A percentile compares a stretch with the other conserved stretches of the same genome.
Conservation (phyloP, 1,139 yeast species). For the Hanseniaspora gamundiae region DNA sequence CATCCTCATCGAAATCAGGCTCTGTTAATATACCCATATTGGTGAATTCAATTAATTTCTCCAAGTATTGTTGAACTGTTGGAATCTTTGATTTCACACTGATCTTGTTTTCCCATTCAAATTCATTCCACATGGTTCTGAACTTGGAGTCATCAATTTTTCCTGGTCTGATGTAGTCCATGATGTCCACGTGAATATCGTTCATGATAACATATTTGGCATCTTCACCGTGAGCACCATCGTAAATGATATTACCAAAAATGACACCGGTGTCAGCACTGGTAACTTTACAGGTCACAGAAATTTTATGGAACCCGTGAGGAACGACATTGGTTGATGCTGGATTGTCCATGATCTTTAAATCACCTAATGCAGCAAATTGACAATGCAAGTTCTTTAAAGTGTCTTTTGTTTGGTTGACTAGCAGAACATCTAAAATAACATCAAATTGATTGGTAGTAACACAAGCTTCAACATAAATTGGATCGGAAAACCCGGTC, state of each 20-base stretch:
- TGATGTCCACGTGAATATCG: constrained; percentile 90
- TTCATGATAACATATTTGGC: constrained; percentile 82
- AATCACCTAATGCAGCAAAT: constrained; percentile 91
- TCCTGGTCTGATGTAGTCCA: constrained; percentile 96
- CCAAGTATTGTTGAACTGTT: constrained; percentile 68
- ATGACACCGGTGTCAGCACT: constrained; percentile 97
- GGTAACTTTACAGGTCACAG: constrained; percentile 84
- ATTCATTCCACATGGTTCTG: constrained; percentile 98
- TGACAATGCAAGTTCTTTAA: constrained; percentile 87
- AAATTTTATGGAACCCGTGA: constrained; percentile 85
- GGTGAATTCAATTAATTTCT: constrained; percentile 67
- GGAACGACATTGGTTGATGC: constrained; percentile 91
- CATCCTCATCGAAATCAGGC: constrained; percentile 46
- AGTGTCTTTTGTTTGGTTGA: constrained; percentile 87
- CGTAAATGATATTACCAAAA: constrained; percentile 93
- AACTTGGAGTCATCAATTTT: constrained; percentile 77
- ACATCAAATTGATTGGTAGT: constrained; percentile 94
- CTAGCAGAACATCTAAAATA: constrained; percentile 83
- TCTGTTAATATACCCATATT: constrained; percentile 93
- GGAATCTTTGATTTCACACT: constrained; percentile 62
- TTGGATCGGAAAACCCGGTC: constrained; percentile 96
- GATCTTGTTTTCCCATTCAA: constrained; percentile 99
- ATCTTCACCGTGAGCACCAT: constrained; percentile 90
- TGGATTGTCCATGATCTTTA: constrained; percentile 89
- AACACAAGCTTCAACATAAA: constrained; percentile 93